A percentile compares a stretch with the other conserved stretches of the same genome.
These are phyloP conservation scores for Pseudogymnoascus sp. DNA, from an alignment of 2,329 filamentous ascomycete genomes.

Conservation along the genomic window DNA sequence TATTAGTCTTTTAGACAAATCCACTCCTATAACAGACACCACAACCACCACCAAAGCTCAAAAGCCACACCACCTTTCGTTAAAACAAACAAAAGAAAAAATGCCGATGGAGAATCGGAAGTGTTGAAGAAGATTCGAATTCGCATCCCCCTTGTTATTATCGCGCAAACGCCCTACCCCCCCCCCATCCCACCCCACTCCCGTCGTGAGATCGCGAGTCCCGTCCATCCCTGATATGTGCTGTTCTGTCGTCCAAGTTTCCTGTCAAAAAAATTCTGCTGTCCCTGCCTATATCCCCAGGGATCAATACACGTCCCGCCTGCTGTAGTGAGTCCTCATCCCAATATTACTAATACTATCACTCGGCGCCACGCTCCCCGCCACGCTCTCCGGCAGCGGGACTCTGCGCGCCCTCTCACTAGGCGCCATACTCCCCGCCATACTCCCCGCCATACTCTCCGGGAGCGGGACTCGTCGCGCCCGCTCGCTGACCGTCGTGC, in stretches of 20 bases:
- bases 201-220: neutral
- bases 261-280: neutral
- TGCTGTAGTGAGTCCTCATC: conserved; percentile 24
- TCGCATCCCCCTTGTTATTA: neutral
- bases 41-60: neutral
- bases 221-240: neutral
- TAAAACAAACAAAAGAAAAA: neutral
- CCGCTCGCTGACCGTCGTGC: conserved; percentile 8
- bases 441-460: conserved; percentile 32
- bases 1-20: conserved; percentile 2
- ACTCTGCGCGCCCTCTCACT: conserved; percentile 16
- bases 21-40: conserved; percentile 4
- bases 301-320: neutral
- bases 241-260: neutral
- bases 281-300: neutral
- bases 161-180: neutral
- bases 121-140: neutral
- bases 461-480: conserved; percentile 20
- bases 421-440: conserved; percentile 31
- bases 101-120: neutral
- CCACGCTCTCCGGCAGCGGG: conserved; percentile 21
- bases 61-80: neutral
- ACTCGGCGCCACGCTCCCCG: conserved; percentile 46
- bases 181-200: neutral
- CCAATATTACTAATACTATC: conserved; percentile 57